Evolutionary conservation across 2,329 filamentous ascomycete genomes (phyloP).

Genomic region (Colletotrichum cordylinicola): DNA sequence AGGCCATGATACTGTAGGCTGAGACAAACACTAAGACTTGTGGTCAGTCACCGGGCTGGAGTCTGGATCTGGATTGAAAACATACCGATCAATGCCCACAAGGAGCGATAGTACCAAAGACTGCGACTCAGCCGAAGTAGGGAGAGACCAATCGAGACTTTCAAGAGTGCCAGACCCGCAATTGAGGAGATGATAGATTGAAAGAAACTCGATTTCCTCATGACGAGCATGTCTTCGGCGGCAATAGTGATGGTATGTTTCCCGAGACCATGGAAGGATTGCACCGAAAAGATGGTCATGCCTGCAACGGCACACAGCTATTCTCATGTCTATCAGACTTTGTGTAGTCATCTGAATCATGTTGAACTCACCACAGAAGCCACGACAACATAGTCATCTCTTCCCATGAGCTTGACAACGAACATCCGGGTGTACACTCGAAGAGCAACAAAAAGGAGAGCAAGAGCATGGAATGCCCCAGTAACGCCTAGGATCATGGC

Average conservation of each 20-base stretch:
- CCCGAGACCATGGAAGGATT: constrained; percentile 51
- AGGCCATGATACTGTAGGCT: constrained; percentile 25
- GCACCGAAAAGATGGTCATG: constrained; percentile 42
- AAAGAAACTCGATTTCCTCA: constrained; percentile 47
- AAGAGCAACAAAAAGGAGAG: constrained; percentile 21
- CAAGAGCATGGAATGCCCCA: constrained; percentile 27
- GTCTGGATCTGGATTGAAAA: not conserved
- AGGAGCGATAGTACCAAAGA: constrained; percentile 28
- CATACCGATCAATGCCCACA: constrained; percentile 28
- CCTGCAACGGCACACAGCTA: constrained; percentile 33
- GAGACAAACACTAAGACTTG: constrained; percentile 18
- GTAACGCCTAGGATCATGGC: constrained; percentile 26
- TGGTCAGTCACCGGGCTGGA: not conserved
- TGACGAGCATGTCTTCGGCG: constrained; percentile 33
- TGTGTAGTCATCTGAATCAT: not conserved
- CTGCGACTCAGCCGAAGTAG: constrained; percentile 25
- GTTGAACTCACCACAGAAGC: constrained; percentile 26
- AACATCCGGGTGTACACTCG: constrained; percentile 25
- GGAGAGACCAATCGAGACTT: constrained; percentile 28
- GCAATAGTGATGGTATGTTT: constrained; percentile 44
- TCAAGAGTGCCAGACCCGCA: constrained; percentile 22
- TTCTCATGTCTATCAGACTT: not conserved
- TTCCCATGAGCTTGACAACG: constrained; percentile 28
- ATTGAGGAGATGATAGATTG: constrained; percentile 50
- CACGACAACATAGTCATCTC: constrained; percentile 32